A percentile compares a stretch with the other conserved stretches of the same genome.
phyloP scores from a whole-genome alignment of 192 early-diverging fungal genomes.

The Backusella psychrophila region DNA sequence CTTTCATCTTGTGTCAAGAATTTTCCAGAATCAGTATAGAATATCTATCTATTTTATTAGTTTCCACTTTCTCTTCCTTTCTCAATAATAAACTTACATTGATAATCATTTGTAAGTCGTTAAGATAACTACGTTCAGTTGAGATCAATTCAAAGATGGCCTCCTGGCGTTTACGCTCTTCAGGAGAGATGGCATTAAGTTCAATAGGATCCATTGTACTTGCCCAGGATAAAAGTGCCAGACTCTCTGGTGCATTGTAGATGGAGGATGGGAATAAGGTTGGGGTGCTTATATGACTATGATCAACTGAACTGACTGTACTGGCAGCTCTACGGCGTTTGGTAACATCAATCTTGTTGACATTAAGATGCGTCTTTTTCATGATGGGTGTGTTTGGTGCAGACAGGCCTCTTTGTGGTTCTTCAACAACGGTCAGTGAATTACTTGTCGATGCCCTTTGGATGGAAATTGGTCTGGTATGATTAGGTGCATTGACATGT shows the following conservation, averaged over 20 bases:
- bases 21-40: conserved; percentile 56
- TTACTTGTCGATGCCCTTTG: neutral
- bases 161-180: conserved; percentile 77
- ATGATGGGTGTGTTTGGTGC: conserved; percentile 32
- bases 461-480: neutral
- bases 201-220: conserved; percentile 43
- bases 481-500: neutral
- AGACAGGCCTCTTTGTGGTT: conserved; percentile 17
- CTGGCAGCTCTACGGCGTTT: conserved; percentile 30
- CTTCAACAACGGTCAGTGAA: neutral
- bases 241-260: conserved; percentile 6
- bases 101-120: conserved; percentile 70
- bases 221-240: conserved; percentile 40
- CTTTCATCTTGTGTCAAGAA: conserved; percentile 58
- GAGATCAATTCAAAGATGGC: conserved; percentile 78
- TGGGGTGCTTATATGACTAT: conserved; percentile 11
- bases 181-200: conserved; percentile 44
- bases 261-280: conserved; percentile 7
- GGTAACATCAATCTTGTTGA: conserved; percentile 10
- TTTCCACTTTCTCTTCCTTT: neutral
- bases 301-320: conserved; percentile 18
- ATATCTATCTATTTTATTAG: conserved; percentile 42
- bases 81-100: conserved; percentile 43
- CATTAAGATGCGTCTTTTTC: conserved; percentile 15
- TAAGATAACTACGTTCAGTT: conserved; percentile 75